phyloP scores from a whole-genome alignment of 2,329 filamentous ascomycete genomes.

The Tolypocladium sp. region DNA sequence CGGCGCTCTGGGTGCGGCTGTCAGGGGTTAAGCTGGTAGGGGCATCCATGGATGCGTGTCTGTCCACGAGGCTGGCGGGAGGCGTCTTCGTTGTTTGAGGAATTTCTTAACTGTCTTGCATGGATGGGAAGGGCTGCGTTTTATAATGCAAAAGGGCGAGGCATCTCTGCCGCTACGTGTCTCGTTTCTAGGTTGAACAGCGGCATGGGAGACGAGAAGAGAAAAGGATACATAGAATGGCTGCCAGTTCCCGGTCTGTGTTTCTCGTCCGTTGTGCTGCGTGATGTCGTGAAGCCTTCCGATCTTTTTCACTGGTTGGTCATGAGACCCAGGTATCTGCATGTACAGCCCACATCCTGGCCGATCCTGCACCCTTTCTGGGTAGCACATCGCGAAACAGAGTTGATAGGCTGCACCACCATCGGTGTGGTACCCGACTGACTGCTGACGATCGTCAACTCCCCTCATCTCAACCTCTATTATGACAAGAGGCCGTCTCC shows the following conservation, averaged over 20 bases:
- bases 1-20: conserved; percentile 63
- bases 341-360: background rate
- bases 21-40: conserved; percentile 40
- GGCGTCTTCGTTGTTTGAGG: conserved; percentile 5
- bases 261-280: background rate
- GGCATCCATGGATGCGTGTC: conserved; percentile 1
- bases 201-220: background rate
- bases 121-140: conserved; percentile 1
- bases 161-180: background rate
- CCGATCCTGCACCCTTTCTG: background rate
- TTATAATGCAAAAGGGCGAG: background rate
- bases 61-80: conserved; percentile 1
- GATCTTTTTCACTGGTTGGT: background rate
- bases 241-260: background rate
- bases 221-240: background rate
- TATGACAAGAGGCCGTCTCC: too few species aligned
- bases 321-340: background rate
- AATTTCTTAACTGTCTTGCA: background rate
- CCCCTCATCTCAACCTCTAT: too few species aligned
- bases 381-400: background rate
- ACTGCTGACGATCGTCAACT: too few species aligned
- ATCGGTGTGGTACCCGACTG: too few species aligned
- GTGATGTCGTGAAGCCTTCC: background rate
- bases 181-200: background rate
- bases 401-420: too few species aligned